These are phyloP conservation scores for Glycine latifolia DNA, from an alignment of 306 rosid species.

Conservation along the genomic window DNA sequence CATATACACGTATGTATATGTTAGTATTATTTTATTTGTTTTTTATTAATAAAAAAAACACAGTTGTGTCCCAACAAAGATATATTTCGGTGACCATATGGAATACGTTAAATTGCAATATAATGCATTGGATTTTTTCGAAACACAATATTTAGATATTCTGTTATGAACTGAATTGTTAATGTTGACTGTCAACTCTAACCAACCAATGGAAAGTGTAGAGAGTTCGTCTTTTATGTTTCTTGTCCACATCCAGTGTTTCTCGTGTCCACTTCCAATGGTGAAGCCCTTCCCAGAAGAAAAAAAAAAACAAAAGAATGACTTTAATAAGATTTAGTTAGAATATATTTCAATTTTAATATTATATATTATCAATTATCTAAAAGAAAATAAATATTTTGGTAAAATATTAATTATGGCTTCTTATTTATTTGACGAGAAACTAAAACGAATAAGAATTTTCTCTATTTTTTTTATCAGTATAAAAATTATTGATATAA, in stretches of 20 bases:
- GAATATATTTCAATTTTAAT: no score
- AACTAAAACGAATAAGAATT: no score
- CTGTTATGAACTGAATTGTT: not conserved
- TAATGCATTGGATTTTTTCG: not conserved
- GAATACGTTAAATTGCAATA: not conserved
- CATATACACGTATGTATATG: not conserved
- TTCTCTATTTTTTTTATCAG: no score
- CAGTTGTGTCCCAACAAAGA: not conserved
- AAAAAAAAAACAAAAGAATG: no score
- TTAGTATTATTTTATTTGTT: not conserved
- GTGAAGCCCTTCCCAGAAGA: no score
- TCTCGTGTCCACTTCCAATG: not conserved
- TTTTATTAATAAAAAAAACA: not conserved
- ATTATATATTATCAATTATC: no score
- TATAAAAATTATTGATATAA: no score
- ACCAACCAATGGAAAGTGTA: not conserved
- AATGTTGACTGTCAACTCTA: not conserved
- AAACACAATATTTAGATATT: not conserved
- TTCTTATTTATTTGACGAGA: no score
- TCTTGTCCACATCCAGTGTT: slow-evolving; percentile 10
- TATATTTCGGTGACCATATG: not conserved
- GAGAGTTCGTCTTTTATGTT: not conserved
- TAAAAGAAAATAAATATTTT: no score
- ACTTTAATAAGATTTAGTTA: no score
- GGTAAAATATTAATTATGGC: no score